Evolutionary conservation across 2,329 filamentous ascomycete species (phyloP).

Genomic region (Metarhizium humberi): DNA sequence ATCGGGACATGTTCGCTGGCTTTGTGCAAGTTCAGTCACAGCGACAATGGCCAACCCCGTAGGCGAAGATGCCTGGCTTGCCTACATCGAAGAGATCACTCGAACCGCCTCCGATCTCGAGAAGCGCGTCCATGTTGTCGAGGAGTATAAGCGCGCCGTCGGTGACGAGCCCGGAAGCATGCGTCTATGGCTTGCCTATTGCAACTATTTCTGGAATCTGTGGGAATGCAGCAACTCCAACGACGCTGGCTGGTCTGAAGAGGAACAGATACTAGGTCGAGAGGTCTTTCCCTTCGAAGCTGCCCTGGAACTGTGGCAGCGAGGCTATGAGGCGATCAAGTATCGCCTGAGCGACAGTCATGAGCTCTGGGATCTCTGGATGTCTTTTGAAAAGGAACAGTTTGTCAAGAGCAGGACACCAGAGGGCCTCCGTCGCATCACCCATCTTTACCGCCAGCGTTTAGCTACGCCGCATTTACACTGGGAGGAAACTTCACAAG

Average conservation of each 20-base stretch:
- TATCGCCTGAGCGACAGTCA: conserved; percentile 71
- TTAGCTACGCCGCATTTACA: conserved; percentile 63
- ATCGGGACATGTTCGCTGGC: neutral
- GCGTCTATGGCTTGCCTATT: conserved; percentile 68
- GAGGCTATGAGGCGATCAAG: conserved; percentile 62
- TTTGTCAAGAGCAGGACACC: conserved; percentile 46
- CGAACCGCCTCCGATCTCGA: conserved; percentile 53
- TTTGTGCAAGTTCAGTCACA: conserved; percentile 5
- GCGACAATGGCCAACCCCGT: conserved; percentile 46
- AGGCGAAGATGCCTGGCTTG: conserved; percentile 69
- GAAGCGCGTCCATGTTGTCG: conserved; percentile 58
- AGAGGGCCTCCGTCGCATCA: conserved; percentile 54
- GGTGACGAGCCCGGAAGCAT: conserved; percentile 64
- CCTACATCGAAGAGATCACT: conserved; percentile 65
- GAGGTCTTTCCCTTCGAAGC: conserved; percentile 63
- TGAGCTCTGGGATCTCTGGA: conserved; percentile 69
- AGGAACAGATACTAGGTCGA: conserved; percentile 59
- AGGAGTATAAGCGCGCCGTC: conserved; percentile 62
- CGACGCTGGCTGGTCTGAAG: conserved; percentile 46
- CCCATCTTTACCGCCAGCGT: conserved; percentile 60
- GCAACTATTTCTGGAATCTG: conserved; percentile 67
- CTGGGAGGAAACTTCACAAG: conserved; percentile 67
- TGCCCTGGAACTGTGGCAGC: conserved; percentile 60
- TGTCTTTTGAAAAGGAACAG: conserved; percentile 61
- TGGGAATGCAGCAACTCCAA: conserved; percentile 54